Conservation (phyloP, 2,329 filamentous ascomycete species). For the Hymenoscyphus fraxineus region DNA sequence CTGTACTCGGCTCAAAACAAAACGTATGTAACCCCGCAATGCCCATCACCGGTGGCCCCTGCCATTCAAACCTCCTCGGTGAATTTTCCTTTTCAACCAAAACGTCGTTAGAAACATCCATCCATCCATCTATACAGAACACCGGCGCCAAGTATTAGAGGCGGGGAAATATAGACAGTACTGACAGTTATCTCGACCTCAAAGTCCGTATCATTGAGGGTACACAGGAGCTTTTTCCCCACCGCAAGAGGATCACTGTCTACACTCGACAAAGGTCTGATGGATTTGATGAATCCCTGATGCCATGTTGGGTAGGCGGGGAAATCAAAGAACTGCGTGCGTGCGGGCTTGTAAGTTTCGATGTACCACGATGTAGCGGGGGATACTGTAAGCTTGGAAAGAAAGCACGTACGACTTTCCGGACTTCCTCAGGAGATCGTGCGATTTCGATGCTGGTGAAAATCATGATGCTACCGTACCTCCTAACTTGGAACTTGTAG, state of each 20-base stretch:
- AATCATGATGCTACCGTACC: background rate
- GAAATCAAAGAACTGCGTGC: constrained; percentile 5
- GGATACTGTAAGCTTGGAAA: background rate
- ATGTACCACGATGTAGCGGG: background rate
- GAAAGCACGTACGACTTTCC: constrained; percentile 1
- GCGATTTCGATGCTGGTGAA: constrained; percentile 1
- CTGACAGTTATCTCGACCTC: constrained; percentile 1
- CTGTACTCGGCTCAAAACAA: background rate
- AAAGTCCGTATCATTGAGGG: background rate
- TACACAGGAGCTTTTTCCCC: background rate
- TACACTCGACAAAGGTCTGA: background rate
- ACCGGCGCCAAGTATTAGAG: background rate
- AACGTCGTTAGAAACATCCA: background rate
- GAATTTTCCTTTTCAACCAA: background rate
- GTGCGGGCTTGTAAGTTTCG: background rate
- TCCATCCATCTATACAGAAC: background rate
- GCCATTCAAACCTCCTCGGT: constrained; percentile 3
- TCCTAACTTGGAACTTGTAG: background rate
- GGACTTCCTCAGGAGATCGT: background rate
- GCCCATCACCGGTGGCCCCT: constrained; percentile 1
- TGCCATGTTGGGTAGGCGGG: background rate
- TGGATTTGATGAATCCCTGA: constrained; percentile 1
- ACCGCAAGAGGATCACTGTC: background rate
- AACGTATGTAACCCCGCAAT: constrained; percentile 1
- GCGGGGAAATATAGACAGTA: background rate